Conservation (phyloP, 2,329 filamentous ascomycete genomes). For the Fusarium tanahbumbuense region DNA sequence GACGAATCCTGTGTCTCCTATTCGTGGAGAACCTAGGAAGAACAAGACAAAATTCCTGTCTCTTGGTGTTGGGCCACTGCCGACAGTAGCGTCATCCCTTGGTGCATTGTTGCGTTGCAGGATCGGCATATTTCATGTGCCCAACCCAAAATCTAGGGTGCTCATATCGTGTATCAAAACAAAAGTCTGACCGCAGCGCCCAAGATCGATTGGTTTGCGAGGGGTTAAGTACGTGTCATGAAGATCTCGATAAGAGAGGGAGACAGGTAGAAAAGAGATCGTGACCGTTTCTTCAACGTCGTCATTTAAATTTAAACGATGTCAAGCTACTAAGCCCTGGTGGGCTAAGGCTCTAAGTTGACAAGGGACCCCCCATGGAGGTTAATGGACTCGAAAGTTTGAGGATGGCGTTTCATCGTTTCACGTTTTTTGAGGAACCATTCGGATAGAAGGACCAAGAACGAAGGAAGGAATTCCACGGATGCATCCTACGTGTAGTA, state of each 20-base stretch:
- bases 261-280: neutral
- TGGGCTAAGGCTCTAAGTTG: conserved; percentile 11
- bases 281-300: conserved; percentile 12
- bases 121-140: conserved; percentile 18
- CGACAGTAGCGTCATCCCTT: conserved; percentile 33
- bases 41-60: neutral
- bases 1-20: neutral
- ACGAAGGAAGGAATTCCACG: neutral
- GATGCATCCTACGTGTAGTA: neutral
- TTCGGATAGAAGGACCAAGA: neutral
- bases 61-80: conserved; percentile 17
- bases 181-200: conserved; percentile 9
- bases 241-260: conserved; percentile 11
- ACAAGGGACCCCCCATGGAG: conserved; percentile 27
- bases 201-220: conserved; percentile 28
- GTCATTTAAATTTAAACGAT: conserved; percentile 8
- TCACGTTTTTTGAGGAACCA: conserved; percentile 13
- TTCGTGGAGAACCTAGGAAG: conserved; percentile 14
- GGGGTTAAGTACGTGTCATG: neutral
- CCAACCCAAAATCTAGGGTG: neutral
- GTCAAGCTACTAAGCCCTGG: conserved; percentile 5
- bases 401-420: conserved; percentile 35
- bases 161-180: neutral
- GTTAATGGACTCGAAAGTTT: conserved; percentile 31
- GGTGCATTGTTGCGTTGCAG: conserved; percentile 19